Evolutionary conservation across 495 filamentous ascomycete species (phyloP).

Genomic region (Neurospora tetraspora): DNA sequence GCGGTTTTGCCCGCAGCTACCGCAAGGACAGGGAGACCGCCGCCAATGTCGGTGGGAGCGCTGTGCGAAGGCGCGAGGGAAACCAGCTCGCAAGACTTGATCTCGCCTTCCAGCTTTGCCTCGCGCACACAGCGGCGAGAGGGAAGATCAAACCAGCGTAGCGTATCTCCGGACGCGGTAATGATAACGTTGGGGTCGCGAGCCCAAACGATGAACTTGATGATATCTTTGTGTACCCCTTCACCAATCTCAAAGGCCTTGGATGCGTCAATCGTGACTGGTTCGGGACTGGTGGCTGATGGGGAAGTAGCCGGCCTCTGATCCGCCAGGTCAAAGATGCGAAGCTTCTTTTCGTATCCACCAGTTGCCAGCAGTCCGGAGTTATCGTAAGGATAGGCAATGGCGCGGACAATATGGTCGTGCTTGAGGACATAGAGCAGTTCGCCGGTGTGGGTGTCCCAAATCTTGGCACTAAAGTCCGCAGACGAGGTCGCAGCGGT

Average conservation of each 20-base stretch:
- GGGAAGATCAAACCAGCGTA: constrained; percentile 91
- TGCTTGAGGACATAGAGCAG: constrained; percentile 80
- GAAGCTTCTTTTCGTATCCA: constrained; percentile 90
- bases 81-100: constrained; percentile 86
- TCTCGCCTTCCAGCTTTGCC: constrained; percentile 64
- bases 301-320: constrained; percentile 18
- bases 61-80: constrained; percentile 33
- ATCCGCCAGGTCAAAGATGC: constrained; percentile 78
- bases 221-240: constrained; percentile 71
- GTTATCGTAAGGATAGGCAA: constrained; percentile 78
- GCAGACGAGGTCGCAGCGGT: constrained; percentile 88
- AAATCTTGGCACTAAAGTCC: constrained; percentile 94
- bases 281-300: constrained; percentile 10
- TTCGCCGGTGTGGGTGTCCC: constrained; percentile 94
- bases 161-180: constrained; percentile 80
- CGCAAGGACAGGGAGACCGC: constrained; percentile 44
- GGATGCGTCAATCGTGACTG: constrained; percentile 34
- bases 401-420: constrained; percentile 86
- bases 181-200: constrained; percentile 76
- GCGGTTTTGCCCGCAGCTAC: constrained; percentile 80
- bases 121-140: constrained; percentile 59
- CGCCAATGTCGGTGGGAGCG: constrained; percentile 38
- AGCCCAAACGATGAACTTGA: constrained; percentile 93
- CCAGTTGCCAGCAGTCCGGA: constrained; percentile 77
- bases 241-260: constrained; percentile 76